Evolutionary conservation across 805 yeast species (phyloP).

Genomic region (Yarrowia sp.): DNA sequence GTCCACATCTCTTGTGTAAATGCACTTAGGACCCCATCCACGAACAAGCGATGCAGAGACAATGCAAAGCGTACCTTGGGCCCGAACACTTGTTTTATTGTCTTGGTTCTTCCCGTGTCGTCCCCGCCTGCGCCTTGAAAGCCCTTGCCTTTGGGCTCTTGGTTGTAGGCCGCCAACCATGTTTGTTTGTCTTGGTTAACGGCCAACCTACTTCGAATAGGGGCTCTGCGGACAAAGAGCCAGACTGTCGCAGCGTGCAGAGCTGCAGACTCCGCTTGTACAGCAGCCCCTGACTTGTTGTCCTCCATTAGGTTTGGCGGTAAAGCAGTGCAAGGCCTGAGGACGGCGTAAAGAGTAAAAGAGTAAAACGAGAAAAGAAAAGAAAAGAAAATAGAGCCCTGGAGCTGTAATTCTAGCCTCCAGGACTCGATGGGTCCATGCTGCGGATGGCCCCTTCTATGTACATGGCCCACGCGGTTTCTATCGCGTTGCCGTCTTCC

Average conservation of each 20-base stretch:
- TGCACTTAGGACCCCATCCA: too few relatives aligned
- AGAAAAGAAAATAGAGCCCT: too few relatives aligned
- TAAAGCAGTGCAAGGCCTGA: background rate
- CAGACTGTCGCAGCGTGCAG: background rate
- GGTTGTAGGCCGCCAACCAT: background rate
- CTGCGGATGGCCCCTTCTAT: too few relatives aligned
- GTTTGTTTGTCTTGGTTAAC: constrained; percentile 7
- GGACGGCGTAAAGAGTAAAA: too few relatives aligned
- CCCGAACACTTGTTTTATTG: background rate
- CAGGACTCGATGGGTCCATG: too few relatives aligned
- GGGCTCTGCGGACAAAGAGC: background rate
- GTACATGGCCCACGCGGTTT: too few relatives aligned
- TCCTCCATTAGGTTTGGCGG: background rate
- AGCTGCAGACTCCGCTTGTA: background rate
- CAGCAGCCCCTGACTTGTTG: background rate
- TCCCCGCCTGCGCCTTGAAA: background rate
- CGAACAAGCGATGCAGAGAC: background rate
- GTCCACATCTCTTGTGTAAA: too few relatives aligned
- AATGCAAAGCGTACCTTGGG: constrained; percentile 7
- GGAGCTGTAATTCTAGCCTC: too few relatives aligned
- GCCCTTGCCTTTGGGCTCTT: background rate
- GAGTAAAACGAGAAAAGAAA: background rate
- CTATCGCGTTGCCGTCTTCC: too few relatives aligned
- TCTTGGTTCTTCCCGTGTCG: background rate
- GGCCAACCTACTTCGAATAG: background rate